Conservation (phyloP, 164 flowering plant species). For the Dillenia turbinata region DNA sequence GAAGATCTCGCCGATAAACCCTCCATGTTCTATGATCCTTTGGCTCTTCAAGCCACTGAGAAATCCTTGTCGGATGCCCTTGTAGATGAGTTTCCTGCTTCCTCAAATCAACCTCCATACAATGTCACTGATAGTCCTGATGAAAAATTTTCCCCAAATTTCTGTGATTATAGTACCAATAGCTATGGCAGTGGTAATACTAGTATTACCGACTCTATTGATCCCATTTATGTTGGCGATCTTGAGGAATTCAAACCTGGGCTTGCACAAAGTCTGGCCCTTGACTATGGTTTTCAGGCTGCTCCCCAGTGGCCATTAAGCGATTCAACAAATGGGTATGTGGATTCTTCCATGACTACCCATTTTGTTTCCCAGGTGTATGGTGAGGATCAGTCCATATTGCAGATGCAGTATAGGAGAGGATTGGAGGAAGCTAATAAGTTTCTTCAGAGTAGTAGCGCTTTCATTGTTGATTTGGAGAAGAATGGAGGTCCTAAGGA, state of each 20-base stretch:
- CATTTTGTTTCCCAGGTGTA: slow-evolving; percentile 23
- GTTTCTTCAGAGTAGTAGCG: slow-evolving; percentile 34
- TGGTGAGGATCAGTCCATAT: slow-evolving; percentile 24
- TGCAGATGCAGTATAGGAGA: slow-evolving; percentile 24
- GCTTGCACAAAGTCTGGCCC: neutral
- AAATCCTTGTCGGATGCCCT: slow-evolving; percentile 41
- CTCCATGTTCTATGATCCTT: slow-evolving; percentile 43
- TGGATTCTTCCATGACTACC: slow-evolving; percentile 11
- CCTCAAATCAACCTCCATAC: slow-evolving; percentile 16
- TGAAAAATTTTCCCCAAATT: slow-evolving; percentile 12
- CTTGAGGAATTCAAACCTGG: slow-evolving; percentile 13
- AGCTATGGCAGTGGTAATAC: slow-evolving; percentile 11
- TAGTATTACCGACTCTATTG: slow-evolving; percentile 6
- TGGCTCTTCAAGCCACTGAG: slow-evolving; percentile 51
- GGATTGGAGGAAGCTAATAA: slow-evolving; percentile 53
- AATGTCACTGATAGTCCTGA: slow-evolving; percentile 10
- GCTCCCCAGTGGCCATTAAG: no score
- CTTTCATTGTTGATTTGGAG: slow-evolving; percentile 27
- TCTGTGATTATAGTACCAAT: slow-evolving; percentile 22
- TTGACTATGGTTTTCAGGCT: no score
- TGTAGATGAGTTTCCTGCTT: slow-evolving; percentile 29
- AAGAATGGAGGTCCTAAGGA: slow-evolving; percentile 10
- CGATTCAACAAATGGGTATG: neutral
- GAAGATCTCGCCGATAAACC: slow-evolving; percentile 39
- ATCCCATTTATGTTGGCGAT: slow-evolving; percentile 20